Evolutionary conservation across 1,284 basidiomycete genomes (phyloP).

Genomic region (Ceratobasidium sp.): DNA sequence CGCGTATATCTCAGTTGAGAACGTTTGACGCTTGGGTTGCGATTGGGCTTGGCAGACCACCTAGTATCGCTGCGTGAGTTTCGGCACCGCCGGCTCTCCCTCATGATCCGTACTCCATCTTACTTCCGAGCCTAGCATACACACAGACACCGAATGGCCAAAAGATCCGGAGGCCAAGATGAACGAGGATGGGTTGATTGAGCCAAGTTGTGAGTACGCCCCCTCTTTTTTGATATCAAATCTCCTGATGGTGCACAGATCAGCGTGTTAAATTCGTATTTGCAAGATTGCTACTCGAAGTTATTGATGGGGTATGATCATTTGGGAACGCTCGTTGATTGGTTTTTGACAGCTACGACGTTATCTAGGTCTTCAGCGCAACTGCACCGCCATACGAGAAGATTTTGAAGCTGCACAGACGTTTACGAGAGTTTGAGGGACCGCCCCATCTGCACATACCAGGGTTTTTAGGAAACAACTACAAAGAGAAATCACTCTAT

Average conservation of each 20-base stretch:
- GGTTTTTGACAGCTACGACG: constrained; percentile 64
- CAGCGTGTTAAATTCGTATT: constrained; percentile 71
- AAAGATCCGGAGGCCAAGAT: constrained; percentile 63
- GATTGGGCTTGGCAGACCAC: constrained; percentile 79
- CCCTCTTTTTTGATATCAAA: neutral
- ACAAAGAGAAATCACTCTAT: constrained; percentile 34
- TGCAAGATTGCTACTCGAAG: constrained; percentile 70
- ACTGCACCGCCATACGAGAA: constrained; percentile 49
- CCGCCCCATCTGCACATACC: constrained; percentile 47
- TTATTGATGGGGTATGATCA: constrained; percentile 70
- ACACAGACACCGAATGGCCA: constrained; percentile 43
- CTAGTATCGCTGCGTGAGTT: constrained; percentile 74
- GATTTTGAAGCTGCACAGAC: constrained; percentile 48
- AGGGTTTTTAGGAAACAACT: constrained; percentile 44
- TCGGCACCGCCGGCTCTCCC: neutral
- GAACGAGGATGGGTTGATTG: constrained; percentile 65
- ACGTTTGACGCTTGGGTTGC: constrained; percentile 59
- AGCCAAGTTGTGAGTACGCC: constrained; percentile 70
- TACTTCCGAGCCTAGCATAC: constrained; percentile 37
- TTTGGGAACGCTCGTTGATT: constrained; percentile 54
- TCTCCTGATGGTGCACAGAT: constrained; percentile 60
- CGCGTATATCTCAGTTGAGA: constrained; percentile 43
- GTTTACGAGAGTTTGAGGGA: constrained; percentile 48
- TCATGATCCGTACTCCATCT: constrained; percentile 29
- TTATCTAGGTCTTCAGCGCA: constrained; percentile 46